Evolutionary conservation across 2,329 filamentous ascomycete species (phyloP).

Genomic region (Claviceps quebecensis): DNA sequence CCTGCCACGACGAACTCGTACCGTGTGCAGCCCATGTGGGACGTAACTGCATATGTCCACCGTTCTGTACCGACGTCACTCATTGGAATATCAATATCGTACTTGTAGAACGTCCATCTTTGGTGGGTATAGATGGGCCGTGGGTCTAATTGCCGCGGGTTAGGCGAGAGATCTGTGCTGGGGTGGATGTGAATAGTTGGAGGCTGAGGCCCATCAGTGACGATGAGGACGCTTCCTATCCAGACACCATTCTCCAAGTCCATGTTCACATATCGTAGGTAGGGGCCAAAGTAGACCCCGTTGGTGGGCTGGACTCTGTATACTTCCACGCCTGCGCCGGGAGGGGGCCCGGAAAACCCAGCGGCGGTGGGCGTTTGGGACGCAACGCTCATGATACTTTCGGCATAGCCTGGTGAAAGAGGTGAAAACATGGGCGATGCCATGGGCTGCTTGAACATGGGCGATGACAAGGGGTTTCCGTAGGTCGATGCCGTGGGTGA

Average conservation of each 20-base stretch:
- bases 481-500: slow-evolving; percentile 71
- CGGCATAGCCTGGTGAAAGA: slow-evolving; percentile 69
- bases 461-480: slow-evolving; percentile 58
- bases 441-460: slow-evolving; percentile 43
- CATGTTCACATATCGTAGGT: slow-evolving; percentile 94
- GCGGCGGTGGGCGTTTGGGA: slow-evolving; percentile 60
- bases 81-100: slow-evolving; percentile 85
- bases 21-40: slow-evolving; percentile 89
- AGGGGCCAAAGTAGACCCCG: slow-evolving; percentile 94
- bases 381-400: slow-evolving; percentile 71
- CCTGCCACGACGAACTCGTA: slow-evolving; percentile 96
- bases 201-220: slow-evolving; percentile 81
- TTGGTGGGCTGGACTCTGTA: slow-evolving; percentile 92
- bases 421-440: slow-evolving; percentile 74
- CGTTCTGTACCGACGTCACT: slow-evolving; percentile 64
- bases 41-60: slow-evolving; percentile 98
- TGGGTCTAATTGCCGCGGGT: slow-evolving; percentile 73
- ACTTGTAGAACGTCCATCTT: slow-evolving; percentile 90
- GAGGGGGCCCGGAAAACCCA: slow-evolving; percentile 83
- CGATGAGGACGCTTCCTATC: slow-evolving; percentile 85
- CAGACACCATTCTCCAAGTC: slow-evolving; percentile 81
- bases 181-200: slow-evolving; percentile 93
- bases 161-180: slow-evolving; percentile 80
- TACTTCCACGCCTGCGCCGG: slow-evolving; percentile 77
- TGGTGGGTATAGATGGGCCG: slow-evolving; percentile 79